Conservation (phyloP, 768 basidiomycete species). For the Cystoderma amianthinum region DNA sequence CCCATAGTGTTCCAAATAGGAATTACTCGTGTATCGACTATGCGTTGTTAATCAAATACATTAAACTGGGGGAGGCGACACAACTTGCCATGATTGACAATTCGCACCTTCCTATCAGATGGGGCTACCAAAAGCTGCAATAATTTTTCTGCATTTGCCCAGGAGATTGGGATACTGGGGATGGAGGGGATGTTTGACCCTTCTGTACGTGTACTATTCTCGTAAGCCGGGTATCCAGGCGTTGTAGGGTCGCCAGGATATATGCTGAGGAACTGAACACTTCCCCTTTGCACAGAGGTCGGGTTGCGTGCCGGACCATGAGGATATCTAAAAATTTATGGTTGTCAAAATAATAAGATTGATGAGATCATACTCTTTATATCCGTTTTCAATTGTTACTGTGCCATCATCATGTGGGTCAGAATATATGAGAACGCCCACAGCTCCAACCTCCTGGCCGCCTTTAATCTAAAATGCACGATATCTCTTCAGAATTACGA, state of each 20-base stretch:
- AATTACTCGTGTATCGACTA: conserved; percentile 73
- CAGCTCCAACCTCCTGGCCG: conserved; percentile 78
- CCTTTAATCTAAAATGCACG: conserved; percentile 71
- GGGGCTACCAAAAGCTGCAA: conserved; percentile 46
- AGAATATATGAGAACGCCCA: conserved; percentile 74
- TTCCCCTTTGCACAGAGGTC: conserved; percentile 78
- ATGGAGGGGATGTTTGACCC: conserved; percentile 63
- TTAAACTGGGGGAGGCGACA: conserved; percentile 41
- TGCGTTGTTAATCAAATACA: too few relatives aligned
- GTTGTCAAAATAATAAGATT: too few relatives aligned
- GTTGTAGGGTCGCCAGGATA: conserved; percentile 83
- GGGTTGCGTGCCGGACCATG: conserved; percentile 86
- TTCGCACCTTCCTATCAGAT: neutral
- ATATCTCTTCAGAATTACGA: conserved; percentile 4
- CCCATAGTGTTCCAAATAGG: conserved; percentile 91
- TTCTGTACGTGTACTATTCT: conserved; percentile 60
- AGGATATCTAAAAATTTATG: too few relatives aligned
- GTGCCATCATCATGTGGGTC: conserved; percentile 84
- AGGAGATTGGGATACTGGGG: conserved; percentile 87
- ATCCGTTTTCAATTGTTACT: conserved; percentile 72
- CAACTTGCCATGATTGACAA: neutral
- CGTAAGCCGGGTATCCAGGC: conserved; percentile 83
- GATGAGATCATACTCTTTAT: too few relatives aligned
- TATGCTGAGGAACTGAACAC: conserved; percentile 60
- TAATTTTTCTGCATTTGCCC: conserved; percentile 71